Percentiles rank a stretch among this genome's conserved stretches.
Conservation (phyloP, 495 filamentous ascomycete genomes). For the Podospora pseudocomata region DNA sequence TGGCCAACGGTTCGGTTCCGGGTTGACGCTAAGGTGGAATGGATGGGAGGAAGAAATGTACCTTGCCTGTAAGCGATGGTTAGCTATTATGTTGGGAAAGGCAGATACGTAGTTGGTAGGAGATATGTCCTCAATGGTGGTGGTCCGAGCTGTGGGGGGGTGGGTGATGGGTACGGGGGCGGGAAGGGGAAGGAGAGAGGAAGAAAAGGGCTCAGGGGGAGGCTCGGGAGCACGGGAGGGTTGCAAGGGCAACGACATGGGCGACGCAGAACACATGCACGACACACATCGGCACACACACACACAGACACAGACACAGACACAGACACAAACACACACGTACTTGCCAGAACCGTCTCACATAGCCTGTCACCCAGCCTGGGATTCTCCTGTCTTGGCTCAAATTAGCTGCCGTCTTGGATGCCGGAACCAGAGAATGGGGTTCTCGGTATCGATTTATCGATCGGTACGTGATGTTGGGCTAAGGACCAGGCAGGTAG, state of each 20-base stretch:
- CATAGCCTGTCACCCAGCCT: conserved; percentile 91
- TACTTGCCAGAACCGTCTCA: conserved; percentile 98
- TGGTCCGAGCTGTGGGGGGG: neutral
- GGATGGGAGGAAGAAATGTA: conserved; percentile 26
- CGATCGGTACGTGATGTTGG: neutral
- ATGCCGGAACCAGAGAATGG: conserved; percentile 9
- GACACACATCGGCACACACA: neutral
- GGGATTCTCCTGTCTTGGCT: conserved; percentile 72
- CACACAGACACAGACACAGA: neutral
- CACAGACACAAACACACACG: conserved; percentile 15
- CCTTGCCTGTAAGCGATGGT: conserved; percentile 51
- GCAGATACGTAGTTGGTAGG: conserved; percentile 10
- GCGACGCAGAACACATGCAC: neutral
- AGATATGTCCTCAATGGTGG: conserved; percentile 4
- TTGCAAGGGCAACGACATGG: neutral
- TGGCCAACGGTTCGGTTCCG: neutral
- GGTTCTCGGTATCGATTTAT: neutral
- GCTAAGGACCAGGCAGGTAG: neutral
- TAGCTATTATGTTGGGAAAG: conserved; percentile 22
- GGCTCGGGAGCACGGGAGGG: conserved; percentile 9
- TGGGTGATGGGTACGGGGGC: neutral
- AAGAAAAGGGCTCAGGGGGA: conserved; percentile 3
- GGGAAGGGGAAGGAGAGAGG: neutral
- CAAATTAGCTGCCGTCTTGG: conserved; percentile 24
- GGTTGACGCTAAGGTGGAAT: neutral